phyloP scores from a whole-genome alignment of 2,329 filamentous ascomycete genomes.

The Xylaria hypoxylon region DNA sequence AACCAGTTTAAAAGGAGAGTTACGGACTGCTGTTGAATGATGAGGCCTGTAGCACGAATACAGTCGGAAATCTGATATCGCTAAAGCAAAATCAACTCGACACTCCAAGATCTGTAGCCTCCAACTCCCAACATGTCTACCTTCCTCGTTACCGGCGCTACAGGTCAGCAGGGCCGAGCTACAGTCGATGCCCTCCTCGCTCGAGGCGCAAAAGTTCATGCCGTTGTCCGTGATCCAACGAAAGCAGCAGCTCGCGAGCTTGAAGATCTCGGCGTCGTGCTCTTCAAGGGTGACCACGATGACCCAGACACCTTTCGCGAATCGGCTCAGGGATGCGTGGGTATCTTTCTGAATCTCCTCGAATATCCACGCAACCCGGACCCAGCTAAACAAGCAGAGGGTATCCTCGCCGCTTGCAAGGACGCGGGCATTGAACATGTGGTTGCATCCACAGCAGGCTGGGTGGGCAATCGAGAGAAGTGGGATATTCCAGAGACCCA shows the following conservation, averaged over 20 bases:
- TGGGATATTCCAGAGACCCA: constrained; percentile 21
- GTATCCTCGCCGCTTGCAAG: constrained; percentile 48
- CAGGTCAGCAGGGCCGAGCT: constrained; percentile 50
- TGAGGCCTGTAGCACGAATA: neutral
- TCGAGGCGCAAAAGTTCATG: constrained; percentile 52
- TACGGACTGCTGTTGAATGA: neutral
- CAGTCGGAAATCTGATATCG: neutral
- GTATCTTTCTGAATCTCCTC: constrained; percentile 42
- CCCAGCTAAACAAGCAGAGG: constrained; percentile 45
- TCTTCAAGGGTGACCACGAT: constrained; percentile 53
- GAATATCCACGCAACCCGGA: constrained; percentile 41
- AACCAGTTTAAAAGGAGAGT: neutral
- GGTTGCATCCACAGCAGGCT: constrained; percentile 34
- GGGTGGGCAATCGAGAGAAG: constrained; percentile 1
- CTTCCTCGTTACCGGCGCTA: constrained; percentile 52
- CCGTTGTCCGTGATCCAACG: constrained; percentile 51
- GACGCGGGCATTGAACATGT: constrained; percentile 54
- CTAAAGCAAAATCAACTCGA: neutral
- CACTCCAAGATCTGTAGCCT: too few species aligned
- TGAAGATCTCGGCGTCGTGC: constrained; percentile 42
- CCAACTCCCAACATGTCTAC: constrained; percentile 22
- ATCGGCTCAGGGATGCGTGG: constrained; percentile 51
- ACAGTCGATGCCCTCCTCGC: constrained; percentile 50
- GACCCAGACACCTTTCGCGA: constrained; percentile 46
- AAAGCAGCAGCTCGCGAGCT: constrained; percentile 45